Evolutionary conservation across 768 basidiomycete genomes (phyloP).

Genomic region (Phylloporus scabripes): DNA sequence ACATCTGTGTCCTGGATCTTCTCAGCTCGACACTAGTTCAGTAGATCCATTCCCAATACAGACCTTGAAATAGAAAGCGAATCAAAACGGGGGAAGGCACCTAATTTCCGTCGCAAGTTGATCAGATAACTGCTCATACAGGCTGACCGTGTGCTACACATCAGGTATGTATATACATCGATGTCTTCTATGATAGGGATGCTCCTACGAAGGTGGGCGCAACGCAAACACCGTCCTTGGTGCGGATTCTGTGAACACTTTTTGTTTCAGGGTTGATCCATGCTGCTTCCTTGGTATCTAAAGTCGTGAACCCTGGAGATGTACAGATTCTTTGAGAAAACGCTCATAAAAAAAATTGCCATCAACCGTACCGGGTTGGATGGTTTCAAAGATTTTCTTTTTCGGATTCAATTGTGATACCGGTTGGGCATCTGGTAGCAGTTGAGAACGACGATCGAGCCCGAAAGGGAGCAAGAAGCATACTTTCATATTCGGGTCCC

Average conservation of each 20-base stretch:
- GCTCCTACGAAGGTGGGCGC: conserved; percentile 84
- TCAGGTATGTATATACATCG: conserved; percentile 10
- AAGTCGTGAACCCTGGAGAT: conserved; percentile 72
- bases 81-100: background rate
- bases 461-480: conserved; percentile 15
- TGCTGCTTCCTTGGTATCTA: conserved; percentile 73
- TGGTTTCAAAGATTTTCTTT: conserved; percentile 97
- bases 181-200: conserved; percentile 66
- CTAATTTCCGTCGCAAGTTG: background rate
- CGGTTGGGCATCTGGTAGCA: conserved; percentile 49
- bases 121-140: no score
- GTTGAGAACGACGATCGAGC: background rate
- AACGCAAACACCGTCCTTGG: conserved; percentile 75
- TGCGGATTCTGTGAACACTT: conserved; percentile 77
- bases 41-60: conserved; percentile 31
- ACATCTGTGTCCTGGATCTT: conserved; percentile 30
- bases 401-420: conserved; percentile 91
- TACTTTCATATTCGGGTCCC: conserved; percentile 79
- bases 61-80: background rate
- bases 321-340: conserved; percentile 4
- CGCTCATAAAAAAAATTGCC: background rate
- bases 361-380: conserved; percentile 68
- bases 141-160: background rate
- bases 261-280: conserved; percentile 87
- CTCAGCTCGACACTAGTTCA: conserved; percentile 33